Evolutionary conservation across 768 basidiomycete genomes (phyloP).

Genomic region (Suillus bovinus): DNA sequence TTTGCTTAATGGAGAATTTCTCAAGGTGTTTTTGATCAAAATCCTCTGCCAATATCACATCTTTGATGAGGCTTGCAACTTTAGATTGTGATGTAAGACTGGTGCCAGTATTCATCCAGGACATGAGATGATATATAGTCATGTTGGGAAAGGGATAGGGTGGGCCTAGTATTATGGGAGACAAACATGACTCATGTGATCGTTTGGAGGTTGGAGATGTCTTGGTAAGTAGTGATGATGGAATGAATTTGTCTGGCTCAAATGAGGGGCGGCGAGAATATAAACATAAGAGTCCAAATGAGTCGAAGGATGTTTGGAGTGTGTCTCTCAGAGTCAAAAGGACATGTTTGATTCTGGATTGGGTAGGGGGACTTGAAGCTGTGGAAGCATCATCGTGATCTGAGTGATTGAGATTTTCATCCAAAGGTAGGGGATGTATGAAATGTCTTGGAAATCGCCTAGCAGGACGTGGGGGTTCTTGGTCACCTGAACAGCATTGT

Average conservation of each 20-base stretch:
- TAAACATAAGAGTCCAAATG: constrained; percentile 22
- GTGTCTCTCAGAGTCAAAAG: constrained; percentile 18
- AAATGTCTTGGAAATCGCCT: too few species aligned
- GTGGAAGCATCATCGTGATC: too few species aligned
- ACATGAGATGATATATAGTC: constrained; percentile 19
- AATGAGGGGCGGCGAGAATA: constrained; percentile 26
- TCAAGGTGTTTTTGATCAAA: constrained; percentile 9
- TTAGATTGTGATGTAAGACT: constrained; percentile 2
- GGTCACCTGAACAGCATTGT: too few species aligned
- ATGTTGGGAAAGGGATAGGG: constrained; percentile 18
- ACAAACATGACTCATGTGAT: neutral
- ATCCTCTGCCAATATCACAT: constrained; percentile 12
- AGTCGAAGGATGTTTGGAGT: constrained; percentile 21
- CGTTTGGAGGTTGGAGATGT: neutral
- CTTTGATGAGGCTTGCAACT: constrained; percentile 4
- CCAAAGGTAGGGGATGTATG: too few species aligned
- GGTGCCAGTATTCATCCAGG: constrained; percentile 23
- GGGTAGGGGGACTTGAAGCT: too few species aligned
- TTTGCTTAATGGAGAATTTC: neutral
- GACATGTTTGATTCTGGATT: constrained; percentile 10
- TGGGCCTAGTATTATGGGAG: neutral
- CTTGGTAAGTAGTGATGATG: neutral
- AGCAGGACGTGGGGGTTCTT: too few species aligned
- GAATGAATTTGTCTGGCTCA: constrained; percentile 24
- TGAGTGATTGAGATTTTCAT: too few species aligned